phyloP scores from a whole-genome alignment of 2,329 filamentous ascomycete genomes.

The Xylaria sp. region DNA sequence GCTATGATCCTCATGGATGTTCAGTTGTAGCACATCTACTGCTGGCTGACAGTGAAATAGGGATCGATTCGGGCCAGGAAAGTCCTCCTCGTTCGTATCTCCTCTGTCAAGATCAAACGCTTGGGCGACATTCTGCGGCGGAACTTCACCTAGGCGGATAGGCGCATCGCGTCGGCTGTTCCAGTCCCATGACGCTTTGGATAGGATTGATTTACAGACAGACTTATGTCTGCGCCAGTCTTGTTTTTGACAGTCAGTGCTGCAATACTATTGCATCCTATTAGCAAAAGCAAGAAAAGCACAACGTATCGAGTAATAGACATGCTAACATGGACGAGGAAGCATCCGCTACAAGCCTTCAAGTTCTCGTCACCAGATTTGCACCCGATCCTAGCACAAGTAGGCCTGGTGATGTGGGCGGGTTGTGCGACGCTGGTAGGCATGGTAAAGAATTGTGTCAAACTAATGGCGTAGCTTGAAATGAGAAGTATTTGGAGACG shows the following conservation, averaged over 20 bases:
- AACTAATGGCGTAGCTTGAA: background rate
- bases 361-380: background rate
- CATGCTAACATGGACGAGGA: background rate
- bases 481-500: background rate
- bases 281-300: background rate
- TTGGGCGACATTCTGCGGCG: background rate
- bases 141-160: background rate
- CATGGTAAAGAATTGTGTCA: background rate
- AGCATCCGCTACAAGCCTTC: slow-evolving; percentile 1
- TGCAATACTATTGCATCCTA: background rate
- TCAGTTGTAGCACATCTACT: background rate
- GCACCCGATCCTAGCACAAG: background rate
- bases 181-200: background rate
- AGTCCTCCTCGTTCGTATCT: background rate
- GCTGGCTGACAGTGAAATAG: background rate
- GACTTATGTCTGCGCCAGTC: background rate
- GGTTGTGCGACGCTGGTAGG: background rate
- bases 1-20: background rate
- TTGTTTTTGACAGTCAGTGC: background rate
- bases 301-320: background rate
- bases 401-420: background rate
- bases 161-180: background rate
- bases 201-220: background rate
- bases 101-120: background rate
- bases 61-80: background rate